Base-by-base conservation (phyloP, 2,329 filamentous ascomycete genomes). In the Fusarium pseudoanthophilum region DNA sequence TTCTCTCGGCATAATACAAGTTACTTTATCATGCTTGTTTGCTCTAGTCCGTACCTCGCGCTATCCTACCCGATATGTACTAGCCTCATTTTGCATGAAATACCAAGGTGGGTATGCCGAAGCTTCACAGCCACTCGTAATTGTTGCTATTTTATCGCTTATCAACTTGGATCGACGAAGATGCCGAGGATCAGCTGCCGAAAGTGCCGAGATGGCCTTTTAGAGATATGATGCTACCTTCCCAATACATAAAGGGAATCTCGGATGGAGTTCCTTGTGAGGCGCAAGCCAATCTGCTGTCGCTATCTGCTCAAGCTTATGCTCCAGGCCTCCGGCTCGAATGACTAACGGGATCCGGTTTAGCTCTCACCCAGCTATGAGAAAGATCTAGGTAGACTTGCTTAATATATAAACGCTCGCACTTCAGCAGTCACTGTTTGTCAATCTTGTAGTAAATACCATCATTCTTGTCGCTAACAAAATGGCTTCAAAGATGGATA, bases 381-480 rank as follows among this genome's bases (percentile, higher is more conserved):
- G 13, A 48, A 48, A 7, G 26, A 10, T 28, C 18, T 15, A 5
- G 20, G 26, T 28, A 30, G 7, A 48, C 9, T 48, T 21, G 4
- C 6, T 16, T 2, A 11, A 30, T 16, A 30, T 21, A 48, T 30
- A 48, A 30, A 48, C 4, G 13, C 14, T 48, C 45, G 20, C 14
- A 15, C 14, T 48, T 48, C 20, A 30, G 20, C 20, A 21, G 45
- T 21, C 13, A 15, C 14, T 21, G 28, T 48, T 28, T 0, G 16
- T 48, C 4, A 16, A 14, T 20, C 4, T n/a, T 26, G 2, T 5
- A 26, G 5, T 24, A 20, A 7, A 37, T 3, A 18, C 24, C 2
- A 13, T 9, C 8, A 4, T 11, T 36, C 3, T 18, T 15, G 4
- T 30, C 8, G 1, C 9, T 21, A 3, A 8, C 1, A n/a, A 13